Evolutionary conservation across 495 filamentous ascomycete genomes (phyloP), one percentile per base, ranked within the genome.

Genomic region (Haplographium delicatum): DNA sequence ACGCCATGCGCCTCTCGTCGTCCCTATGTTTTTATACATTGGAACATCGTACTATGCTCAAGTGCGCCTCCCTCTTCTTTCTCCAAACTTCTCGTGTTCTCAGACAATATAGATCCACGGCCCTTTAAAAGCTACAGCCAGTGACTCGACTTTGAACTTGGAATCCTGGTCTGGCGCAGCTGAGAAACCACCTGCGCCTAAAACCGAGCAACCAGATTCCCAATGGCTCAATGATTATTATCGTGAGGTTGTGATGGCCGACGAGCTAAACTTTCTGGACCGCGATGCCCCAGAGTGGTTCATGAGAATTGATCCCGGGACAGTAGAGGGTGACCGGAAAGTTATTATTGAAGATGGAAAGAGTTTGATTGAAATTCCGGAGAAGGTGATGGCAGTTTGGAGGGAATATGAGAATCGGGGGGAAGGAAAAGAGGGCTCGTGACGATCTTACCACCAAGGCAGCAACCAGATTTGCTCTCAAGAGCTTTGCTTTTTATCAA

Each of bases 281-380:
- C 5, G 15, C 2, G 33, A 39, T 6, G 16, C 18, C 3, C 13
- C 16, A 3, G 19, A 18, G 18, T 31, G 30, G n/a, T 24, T 37
- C 25, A 25, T 38, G 28, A 37, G 45, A 13, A n/a, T 48, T n/a
- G 34, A 34, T 18, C 30, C 30, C 10, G 45, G 45, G 15, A 48
- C 15, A 8, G 45, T 48, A 10, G 31, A 24, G 13, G 45, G 45
- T 5, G 45, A 48, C 2, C 37, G 34, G 45, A 48, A 23, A 19
- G 19, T 48, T 37, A 37, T 48, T 37, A 48, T 48, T 38, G 22
- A 48, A 6, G 33, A 37, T 34, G 45, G 45, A 11, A 48, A 48
- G 28, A 18, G 2, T 6, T 23, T 37, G 30, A 37, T 48, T 24
- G 45, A 48, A 16, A 25, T 48, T 48, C 25, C 16, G n/a, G 45